Base-by-base conservation (phyloP, 2,329 filamentous ascomycete species). In the Colletotrichum graminicola region DNA sequence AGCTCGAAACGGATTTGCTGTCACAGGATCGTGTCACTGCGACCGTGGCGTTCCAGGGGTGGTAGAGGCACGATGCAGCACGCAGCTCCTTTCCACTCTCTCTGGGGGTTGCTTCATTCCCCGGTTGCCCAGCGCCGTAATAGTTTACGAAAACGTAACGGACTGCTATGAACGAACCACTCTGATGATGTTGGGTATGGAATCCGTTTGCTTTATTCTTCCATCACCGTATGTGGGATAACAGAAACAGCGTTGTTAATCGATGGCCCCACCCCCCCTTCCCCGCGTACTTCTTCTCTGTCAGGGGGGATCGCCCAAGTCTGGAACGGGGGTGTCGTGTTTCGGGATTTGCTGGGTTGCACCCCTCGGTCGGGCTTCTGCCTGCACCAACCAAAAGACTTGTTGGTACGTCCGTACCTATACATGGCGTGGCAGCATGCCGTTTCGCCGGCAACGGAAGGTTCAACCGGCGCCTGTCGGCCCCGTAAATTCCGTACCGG, bases 11-110 rank as follows among this genome's bases (percentile, higher is more conserved):
- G 23, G 52, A 68, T 71, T 29, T 71, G 68, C 59, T 34, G 68
- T 68, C 65, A 68, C 68, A 71, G 65, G 65, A 60, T 68, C 59
- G 65, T 71, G 57, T 71, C 67, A 71, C 67, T 8, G 14, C 32
- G n/a, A 14, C 23, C 45, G 32, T 49, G 43, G 45, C 45, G 45
- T 62, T 62, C 43, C 45, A 62, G 59, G 59, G 59, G 45, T 56
- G 21, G 21, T 10, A 56, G 54, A 8, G 21, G 54, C 34, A 23
- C 4, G 43, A 14, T 62, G 55, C 43, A 59, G 43, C 55, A 59
- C 12, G 54, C 16, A 32, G 6, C 54, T 21, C 6, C 36, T 56
- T 56, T 7, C 5, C 34, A 34, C 21, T 56, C 21, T 32, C 10
- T 8, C 32, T 51, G 23, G 23, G 7, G 49, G 8, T 52, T 52